Percentiles rank a stretch among this genome's conserved stretches.
Conservation (phyloP, 139 green algal genomes). For the Chlamydomonas schloesseri region DNA sequence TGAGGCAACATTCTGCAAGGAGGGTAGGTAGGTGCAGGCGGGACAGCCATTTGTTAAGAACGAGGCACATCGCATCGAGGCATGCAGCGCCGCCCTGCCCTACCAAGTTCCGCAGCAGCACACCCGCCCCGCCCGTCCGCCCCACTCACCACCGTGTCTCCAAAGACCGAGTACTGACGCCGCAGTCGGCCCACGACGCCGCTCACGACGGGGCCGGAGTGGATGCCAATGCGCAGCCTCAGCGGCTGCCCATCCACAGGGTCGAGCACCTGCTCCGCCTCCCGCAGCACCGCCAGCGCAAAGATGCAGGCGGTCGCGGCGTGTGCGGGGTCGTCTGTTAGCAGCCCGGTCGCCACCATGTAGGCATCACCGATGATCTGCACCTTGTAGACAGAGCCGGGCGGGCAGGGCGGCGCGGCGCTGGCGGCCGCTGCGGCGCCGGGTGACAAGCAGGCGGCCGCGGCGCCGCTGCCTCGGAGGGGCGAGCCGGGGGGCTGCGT, state of each 20-base stretch:
- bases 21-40: neutral
- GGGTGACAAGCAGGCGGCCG: neutral
- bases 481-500: neutral
- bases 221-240: constrained; percentile 27
- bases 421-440: neutral
- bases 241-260: neutral
- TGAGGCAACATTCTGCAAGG: constrained; percentile 14
- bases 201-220: constrained; percentile 36
- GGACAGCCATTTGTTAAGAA: no score
- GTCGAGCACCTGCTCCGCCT: constrained; percentile 13
- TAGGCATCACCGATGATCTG: constrained; percentile 42
- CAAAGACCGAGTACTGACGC: constrained; percentile 58
- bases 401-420: neutral
- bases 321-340: constrained; percentile 20
- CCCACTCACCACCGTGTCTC: constrained; percentile 50
- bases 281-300: constrained; percentile 1
- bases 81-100: no score
- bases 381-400: constrained; percentile 28
- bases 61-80: no score
- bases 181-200: constrained; percentile 53
- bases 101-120: neutral
- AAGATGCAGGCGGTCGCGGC: constrained; percentile 9
- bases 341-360: constrained; percentile 33
- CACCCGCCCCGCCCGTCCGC: neutral
- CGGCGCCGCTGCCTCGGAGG: neutral